Evolutionary conservation across 1,284 basidiomycete species (phyloP), one percentile per base, ranked within the genome.

Genomic region (Spongiforma sp.): DNA sequence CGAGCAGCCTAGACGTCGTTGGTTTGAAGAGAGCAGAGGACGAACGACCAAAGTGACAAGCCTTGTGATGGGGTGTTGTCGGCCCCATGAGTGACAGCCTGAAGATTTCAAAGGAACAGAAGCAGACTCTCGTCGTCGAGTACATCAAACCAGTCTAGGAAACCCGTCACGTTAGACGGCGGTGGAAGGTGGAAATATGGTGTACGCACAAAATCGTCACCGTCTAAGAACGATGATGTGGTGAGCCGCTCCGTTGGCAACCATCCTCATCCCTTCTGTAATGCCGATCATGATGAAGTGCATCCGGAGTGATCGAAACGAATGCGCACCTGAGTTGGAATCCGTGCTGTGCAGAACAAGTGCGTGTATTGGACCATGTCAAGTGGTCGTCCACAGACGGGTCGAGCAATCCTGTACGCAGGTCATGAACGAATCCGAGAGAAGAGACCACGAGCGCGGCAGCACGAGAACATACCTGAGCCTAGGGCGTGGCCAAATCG

Each of bases 361-460:
- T 95, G 80, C 33, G 86, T 86, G 77, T 98, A 99, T 77, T 99
- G 97, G 72, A 93, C 93, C 96, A 99, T 98, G 78, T 97, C 94
- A 58, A 99, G 89, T 1, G 93, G 89, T 2, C 80, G 83, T 8
- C 92, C 93, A 28, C 95, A 88, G 52, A 97, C 86, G 36, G 93
- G 69, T 93, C 87, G 57, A 99, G 88, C 24, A 90, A 77, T 24
- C 91, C 94, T 17, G 88, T 87, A 10, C 96, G 89, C 14, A 98
- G 86, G 75, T 99, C 98, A 78, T 99, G 96, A 63, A 99, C 91
- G 83, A 99, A 99, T 5, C 93, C 93, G 14, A 96, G 83, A 7
- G 93, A 94, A 1, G 95, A 95, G 57, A 96, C 80, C 72, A 98
- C 94, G 63, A 99, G 87, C 2, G 94, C 87, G 1, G 96, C 89